Conservation (phyloP, 2,329 filamentous ascomycete genomes). For the Arthrobotrys pseudoclavata region DNA sequence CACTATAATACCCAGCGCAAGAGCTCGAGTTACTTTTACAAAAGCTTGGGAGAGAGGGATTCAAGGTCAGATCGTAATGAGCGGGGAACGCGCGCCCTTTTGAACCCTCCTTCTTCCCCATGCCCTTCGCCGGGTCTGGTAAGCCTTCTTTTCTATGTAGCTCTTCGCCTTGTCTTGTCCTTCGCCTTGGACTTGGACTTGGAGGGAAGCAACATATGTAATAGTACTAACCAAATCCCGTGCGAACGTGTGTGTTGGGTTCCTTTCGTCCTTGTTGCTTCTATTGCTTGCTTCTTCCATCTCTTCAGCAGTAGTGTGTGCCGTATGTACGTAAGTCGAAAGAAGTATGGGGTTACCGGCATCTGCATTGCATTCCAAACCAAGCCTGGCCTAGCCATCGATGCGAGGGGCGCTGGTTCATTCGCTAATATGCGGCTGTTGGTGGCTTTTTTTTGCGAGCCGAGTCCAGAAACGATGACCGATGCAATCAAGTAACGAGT, state of each 20-base stretch:
- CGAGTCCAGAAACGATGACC: background rate
- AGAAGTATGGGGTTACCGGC: slow-evolving; percentile 11
- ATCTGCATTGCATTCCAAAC: slow-evolving; percentile 34
- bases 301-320: slow-evolving; percentile 10
- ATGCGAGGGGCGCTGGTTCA: slow-evolving; percentile 32
- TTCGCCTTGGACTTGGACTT: slow-evolving; percentile 6
- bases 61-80: background rate
- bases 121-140: slow-evolving; percentile 40
- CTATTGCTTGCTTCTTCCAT: slow-evolving; percentile 13
- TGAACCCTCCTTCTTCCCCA: slow-evolving; percentile 22
- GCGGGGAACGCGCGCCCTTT: slow-evolving; percentile 44
- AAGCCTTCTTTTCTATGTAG: slow-evolving; percentile 33
- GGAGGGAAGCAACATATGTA: slow-evolving; percentile 11
- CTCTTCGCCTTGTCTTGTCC: slow-evolving; percentile 42
- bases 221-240: slow-evolving; percentile 43
- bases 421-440: slow-evolving; percentile 5
- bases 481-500: background rate
- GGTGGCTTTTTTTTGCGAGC: background rate
- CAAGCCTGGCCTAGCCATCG: slow-evolving; percentile 47
- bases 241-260: slow-evolving; percentile 52
- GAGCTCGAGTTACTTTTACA: background rate
- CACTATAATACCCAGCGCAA: background rate
- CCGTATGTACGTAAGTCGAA: background rate
- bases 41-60: background rate
- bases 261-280: slow-evolving; percentile 23